Evolutionary conservation across 192 early-diverging fungal genomes (phyloP).

Genomic region (Podila minutissima): DNA sequence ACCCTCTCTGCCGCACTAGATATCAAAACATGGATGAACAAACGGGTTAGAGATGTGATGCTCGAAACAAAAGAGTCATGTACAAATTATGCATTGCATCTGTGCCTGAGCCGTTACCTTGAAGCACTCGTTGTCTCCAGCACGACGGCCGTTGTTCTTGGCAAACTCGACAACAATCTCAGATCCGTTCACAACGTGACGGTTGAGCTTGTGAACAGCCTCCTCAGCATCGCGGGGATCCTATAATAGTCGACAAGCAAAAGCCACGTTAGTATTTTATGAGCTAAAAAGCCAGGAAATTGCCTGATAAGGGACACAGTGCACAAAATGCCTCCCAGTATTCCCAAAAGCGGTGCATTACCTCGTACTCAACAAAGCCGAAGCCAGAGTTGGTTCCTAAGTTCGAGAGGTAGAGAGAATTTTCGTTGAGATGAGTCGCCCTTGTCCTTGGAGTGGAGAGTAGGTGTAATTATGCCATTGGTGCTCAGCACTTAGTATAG

Average conservation of each 20-base stretch:
- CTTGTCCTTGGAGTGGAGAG: no score
- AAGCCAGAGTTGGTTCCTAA: slow-evolving; percentile 54
- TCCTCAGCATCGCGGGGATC: slow-evolving; percentile 60
- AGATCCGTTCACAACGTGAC: slow-evolving; percentile 48
- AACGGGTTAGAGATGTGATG: background rate
- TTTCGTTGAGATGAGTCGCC: background rate
- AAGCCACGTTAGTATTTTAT: background rate
- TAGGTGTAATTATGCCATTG: no score
- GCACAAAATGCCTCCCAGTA: slow-evolving; percentile 12
- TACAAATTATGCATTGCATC: slow-evolving; percentile 1
- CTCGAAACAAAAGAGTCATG: background rate
- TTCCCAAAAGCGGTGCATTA: background rate
- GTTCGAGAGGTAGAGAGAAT: background rate
- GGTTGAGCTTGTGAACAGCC: slow-evolving; percentile 55
- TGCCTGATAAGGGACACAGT: background rate
- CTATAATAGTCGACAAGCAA: slow-evolving; percentile 3
- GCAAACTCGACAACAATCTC: slow-evolving; percentile 64
- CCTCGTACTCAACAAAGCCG: slow-evolving; percentile 64
- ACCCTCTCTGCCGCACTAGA: slow-evolving; percentile 41
- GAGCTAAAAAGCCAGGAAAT: background rate
- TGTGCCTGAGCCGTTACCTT: slow-evolving; percentile 28
- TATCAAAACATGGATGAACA: background rate
- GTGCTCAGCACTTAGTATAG: no score
- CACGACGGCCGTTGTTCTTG: slow-evolving; percentile 64
- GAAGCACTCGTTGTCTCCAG: slow-evolving; percentile 60